phyloP scores from a whole-genome alignment of 257 asterid species.

The Solanum lignicaule region DNA sequence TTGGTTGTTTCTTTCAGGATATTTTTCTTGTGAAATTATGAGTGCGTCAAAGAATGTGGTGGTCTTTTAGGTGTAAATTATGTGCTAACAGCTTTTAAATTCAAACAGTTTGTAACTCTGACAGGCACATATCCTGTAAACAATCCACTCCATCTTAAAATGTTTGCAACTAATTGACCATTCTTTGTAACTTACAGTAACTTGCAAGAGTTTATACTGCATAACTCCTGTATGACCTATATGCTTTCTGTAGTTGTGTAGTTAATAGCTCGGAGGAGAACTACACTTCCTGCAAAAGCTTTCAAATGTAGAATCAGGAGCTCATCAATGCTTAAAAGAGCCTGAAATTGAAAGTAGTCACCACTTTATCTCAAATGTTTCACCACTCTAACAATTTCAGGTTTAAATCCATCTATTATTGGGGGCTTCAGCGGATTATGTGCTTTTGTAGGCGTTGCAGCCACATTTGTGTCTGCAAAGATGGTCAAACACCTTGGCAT shows the following conservation, averaged over 20 bases:
- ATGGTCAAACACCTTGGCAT: constrained; percentile 71
- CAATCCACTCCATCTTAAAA: background rate
- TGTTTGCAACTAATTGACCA: background rate
- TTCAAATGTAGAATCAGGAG: background rate
- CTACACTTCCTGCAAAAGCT: background rate
- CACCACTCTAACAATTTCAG: constrained; percentile 31
- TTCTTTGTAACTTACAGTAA: background rate
- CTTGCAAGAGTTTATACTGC: background rate
- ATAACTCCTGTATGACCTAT: background rate
- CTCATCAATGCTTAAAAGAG: background rate
- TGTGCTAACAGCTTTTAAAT: background rate
- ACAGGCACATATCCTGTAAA: background rate
- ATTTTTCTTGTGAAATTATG: background rate
- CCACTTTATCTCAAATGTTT: background rate
- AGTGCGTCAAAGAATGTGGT: background rate
- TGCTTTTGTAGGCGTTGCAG: constrained; percentile 89
- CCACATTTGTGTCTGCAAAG: constrained; percentile 78
- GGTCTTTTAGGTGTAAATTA: background rate
- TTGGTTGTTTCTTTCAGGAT: background rate
- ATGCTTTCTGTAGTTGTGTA: background rate
- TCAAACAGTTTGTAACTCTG: background rate
- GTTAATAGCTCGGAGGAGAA: background rate
- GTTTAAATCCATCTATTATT: constrained; percentile 78
- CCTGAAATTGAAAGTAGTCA: background rate
- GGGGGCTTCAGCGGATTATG: constrained; percentile 91